Evolutionary conservation across 75 land plant species (phyloP).

Genomic region (Cryptomeria japonica): DNA sequence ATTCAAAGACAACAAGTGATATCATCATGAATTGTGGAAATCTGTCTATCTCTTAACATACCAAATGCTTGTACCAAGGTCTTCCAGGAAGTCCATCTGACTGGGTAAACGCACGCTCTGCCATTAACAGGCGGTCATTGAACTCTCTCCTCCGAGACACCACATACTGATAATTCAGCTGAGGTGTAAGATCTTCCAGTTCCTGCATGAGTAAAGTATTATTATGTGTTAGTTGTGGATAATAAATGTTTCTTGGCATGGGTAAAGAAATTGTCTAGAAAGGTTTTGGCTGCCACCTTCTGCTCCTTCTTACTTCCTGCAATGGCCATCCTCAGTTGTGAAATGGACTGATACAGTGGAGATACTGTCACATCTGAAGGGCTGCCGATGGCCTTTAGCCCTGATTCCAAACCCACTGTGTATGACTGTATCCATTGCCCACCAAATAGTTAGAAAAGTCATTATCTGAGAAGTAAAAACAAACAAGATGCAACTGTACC

Average conservation of each 20-base stretch:
- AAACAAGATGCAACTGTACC: not conserved
- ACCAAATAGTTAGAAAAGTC: not conserved
- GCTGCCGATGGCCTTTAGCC: not conserved
- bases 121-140: constrained; percentile 78
- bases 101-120: constrained; percentile 78
- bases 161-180: not conserved
- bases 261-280: not conserved
- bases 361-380: not conserved
- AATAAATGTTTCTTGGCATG: not conserved
- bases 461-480: not conserved
- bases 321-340: not conserved
- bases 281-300: not conserved
- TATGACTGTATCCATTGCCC: not conserved
- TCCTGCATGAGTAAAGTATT: not conserved
- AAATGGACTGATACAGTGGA: not conserved
- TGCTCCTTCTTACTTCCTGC: not conserved
- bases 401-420: not conserved
- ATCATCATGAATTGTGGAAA: too few species aligned
- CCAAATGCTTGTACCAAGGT: constrained; percentile 88
- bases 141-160: constrained; percentile 31
- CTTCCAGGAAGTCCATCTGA: constrained; percentile 55
- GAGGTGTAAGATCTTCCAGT: not conserved
- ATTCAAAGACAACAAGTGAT: too few species aligned
- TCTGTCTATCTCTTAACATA: too few species aligned
- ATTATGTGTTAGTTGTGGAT: not conserved